These are phyloP conservation scores for Waltiozyma sp. DNA, from an alignment of 1,139 yeast species.

Conservation along the genomic window DNA sequence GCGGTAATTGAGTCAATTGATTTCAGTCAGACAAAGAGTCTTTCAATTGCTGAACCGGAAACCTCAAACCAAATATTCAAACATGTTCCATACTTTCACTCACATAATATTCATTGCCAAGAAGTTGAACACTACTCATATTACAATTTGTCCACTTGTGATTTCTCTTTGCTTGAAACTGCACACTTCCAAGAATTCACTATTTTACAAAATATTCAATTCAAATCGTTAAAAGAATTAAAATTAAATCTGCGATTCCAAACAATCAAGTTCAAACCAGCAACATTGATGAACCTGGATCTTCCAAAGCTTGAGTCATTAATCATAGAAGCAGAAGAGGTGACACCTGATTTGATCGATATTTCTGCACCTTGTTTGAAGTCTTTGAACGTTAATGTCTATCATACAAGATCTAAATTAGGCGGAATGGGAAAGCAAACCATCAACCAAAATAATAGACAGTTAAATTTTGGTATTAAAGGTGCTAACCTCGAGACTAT, in stretches of 20 bases:
- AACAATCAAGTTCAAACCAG: not conserved
- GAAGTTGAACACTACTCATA: not conserved
- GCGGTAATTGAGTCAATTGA: not conserved
- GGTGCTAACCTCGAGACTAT: not conserved
- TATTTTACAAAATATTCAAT: no score
- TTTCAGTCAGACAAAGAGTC: not conserved
- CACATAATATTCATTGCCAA: not conserved
- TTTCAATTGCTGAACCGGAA: not conserved
- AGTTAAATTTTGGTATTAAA: not conserved
- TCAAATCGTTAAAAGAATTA: no score
- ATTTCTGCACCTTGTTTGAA: not conserved
- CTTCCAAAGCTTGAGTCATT: not conserved
- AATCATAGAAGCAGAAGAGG: not conserved
- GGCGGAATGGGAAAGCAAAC: not conserved
- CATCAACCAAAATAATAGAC: not conserved
- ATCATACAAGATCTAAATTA: not conserved
- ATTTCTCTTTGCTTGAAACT: not conserved
- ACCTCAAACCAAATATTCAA: not conserved
- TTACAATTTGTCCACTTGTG: not conserved
- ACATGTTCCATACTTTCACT: not conserved
- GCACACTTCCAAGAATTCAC: not conserved
- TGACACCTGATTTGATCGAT: not conserved
- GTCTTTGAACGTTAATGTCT: not conserved
- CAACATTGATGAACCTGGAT: not conserved
- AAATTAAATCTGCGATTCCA: not conserved